phyloP scores from a whole-genome alignment of 2,329 filamentous ascomycete genomes.

The Ilyonectria mors-panacis region DNA sequence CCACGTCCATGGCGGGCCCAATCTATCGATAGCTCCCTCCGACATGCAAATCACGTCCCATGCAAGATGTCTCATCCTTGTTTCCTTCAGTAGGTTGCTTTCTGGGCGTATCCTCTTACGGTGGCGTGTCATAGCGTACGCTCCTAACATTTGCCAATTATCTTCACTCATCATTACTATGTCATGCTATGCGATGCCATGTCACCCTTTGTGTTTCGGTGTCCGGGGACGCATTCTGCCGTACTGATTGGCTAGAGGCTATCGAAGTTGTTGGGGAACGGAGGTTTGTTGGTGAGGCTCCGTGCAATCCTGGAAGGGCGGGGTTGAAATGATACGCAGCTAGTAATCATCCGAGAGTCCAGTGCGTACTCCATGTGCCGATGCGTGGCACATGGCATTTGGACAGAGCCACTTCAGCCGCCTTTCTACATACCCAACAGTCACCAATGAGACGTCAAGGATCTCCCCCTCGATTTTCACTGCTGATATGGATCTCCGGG shows the following conservation, averaged over 20 bases:
- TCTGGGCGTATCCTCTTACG: constrained; percentile 22
- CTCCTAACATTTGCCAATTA: constrained; percentile 1
- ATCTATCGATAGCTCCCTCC: background rate
- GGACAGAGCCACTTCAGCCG: constrained; percentile 15
- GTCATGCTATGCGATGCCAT: constrained; percentile 22
- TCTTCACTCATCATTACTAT: constrained; percentile 10
- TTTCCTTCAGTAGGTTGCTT: constrained; percentile 34
- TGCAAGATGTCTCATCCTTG: constrained; percentile 37
- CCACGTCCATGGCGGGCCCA: constrained; percentile 2
- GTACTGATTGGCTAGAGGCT: constrained; percentile 12
- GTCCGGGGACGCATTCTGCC: constrained; percentile 15
- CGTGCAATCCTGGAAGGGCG: constrained; percentile 23
- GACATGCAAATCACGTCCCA: background rate
- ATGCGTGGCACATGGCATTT: constrained; percentile 26
- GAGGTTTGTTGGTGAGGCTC: constrained; percentile 31
- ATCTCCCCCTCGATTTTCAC: background rate
- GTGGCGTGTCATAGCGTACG: constrained; percentile 38
- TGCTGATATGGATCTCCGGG: constrained; percentile 1
- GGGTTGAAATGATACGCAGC: constrained; percentile 21
- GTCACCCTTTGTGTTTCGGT: constrained; percentile 5
- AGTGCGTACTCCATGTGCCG: constrained; percentile 12
- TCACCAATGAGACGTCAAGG: constrained; percentile 16
- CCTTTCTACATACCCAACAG: background rate
- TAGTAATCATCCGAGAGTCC: constrained; percentile 3
- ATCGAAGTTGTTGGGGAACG: constrained; percentile 31